Conservation (phyloP, 2,329 filamentous ascomycete species). For the Aspergillus sp. region DNA sequence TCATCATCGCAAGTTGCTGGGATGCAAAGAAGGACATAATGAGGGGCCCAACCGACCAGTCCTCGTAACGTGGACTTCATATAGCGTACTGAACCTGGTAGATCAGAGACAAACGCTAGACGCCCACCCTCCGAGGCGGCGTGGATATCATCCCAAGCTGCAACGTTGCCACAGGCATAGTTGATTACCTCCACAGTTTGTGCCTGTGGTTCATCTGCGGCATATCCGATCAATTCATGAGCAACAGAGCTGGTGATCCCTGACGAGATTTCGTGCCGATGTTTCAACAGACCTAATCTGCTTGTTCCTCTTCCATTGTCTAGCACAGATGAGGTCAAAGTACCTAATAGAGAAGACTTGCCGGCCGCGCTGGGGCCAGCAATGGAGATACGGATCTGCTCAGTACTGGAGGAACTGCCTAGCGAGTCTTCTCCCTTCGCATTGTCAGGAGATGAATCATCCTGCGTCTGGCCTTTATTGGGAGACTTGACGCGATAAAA, state of each 20-base stretch:
- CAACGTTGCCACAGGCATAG: constrained; percentile 81
- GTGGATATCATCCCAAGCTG: constrained; percentile 94
- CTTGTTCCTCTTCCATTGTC: constrained; percentile 94
- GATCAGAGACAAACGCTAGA: constrained; percentile 86
- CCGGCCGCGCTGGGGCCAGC: constrained; percentile 88
- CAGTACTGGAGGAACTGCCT: constrained; percentile 53
- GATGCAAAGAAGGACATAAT: constrained; percentile 89
- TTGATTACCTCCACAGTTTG: constrained; percentile 64
- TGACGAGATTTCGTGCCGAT: constrained; percentile 88
- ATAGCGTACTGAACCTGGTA: constrained; percentile 86
- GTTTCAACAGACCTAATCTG: constrained; percentile 82
- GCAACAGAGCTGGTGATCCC: constrained; percentile 93
- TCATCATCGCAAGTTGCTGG: constrained; percentile 71
- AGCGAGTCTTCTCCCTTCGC: constrained; percentile 10
- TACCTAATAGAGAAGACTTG: constrained; percentile 88
- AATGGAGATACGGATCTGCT: constrained; percentile 83
- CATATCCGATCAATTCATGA: constrained; percentile 89
- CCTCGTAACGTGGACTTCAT: constrained; percentile 84
- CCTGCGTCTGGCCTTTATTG: constrained; percentile 1
- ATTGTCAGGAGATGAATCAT: not conserved
- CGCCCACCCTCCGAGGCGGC: constrained; percentile 70
- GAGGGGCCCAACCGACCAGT: constrained; percentile 91
- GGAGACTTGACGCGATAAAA: constrained; percentile 32
- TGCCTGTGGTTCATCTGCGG: constrained; percentile 28
- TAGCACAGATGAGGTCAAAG: constrained; percentile 79